These are phyloP conservation scores for Alopecurus myosuroides DNA, from an alignment of 176 grass and related monocot species.

Conservation along the genomic window DNA sequence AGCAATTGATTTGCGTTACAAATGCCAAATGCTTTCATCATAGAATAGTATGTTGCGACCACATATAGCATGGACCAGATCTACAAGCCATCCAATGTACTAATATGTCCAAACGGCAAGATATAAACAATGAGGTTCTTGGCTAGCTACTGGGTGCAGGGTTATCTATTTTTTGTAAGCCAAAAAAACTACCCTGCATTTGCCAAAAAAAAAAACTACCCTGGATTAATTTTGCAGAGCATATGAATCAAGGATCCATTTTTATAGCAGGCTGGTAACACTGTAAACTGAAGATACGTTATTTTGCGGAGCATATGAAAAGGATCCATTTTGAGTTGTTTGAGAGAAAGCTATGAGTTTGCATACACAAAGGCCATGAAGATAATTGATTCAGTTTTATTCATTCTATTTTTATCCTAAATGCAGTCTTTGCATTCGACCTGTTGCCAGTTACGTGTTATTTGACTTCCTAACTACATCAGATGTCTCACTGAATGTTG, in stretches of 20 bases:
- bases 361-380: not conserved
- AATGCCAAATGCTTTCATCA: not conserved
- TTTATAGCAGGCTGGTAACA: not conserved
- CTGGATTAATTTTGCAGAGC: not conserved
- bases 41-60: not conserved
- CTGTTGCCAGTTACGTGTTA: not conserved
- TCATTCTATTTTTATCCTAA: not conserved
- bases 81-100: not conserved
- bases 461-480: not conserved
- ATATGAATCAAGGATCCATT: not conserved
- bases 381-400: not conserved
- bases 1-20: not conserved
- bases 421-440: not conserved
- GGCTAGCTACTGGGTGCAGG: slow-evolving; percentile 1
- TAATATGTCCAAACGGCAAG: not conserved
- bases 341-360: not conserved
- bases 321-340: too few relatives aligned
- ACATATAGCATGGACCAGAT: not conserved
- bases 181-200: not conserved
- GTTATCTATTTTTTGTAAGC: not conserved
- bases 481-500: not conserved
- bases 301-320: too few relatives aligned
- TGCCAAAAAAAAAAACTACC: too few relatives aligned
- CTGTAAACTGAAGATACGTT: not conserved
- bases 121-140: not conserved